Evolutionary conservation across 371 early-diverging fungal genomes (phyloP), one percentile per base, ranked within the genome.

Genomic region (Mortierella sp.): DNA sequence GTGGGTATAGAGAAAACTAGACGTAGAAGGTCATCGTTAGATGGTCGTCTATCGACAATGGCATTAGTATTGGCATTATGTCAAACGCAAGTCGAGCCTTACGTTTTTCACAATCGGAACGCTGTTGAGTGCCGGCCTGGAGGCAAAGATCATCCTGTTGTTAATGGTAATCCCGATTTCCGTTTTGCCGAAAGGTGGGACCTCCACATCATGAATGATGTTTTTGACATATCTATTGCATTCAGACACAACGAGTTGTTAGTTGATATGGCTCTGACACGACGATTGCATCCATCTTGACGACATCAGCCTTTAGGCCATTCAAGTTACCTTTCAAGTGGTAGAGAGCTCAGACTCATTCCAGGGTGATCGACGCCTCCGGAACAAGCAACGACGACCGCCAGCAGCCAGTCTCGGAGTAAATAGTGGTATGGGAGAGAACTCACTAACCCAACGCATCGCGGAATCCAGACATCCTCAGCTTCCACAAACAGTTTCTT

Each of bases 101-200:
- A 94, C 96, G 72, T 96, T 94, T 82, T 95, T 93, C 58, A 96
- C 77, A 10, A 91, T 86, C 8, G 95, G 93, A 1, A 94, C 93
- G 55, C 92, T 88, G 73, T 96, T 96, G 16, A 94, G 87, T 6
- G 96, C 92, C 1, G 96, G 96, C 44, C 95, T 76, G 4, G 94
- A 92, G 52, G 92, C 90, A 71, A 90, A 95, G 29, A 96, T 85
- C n/a, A 89, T 76, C 41, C 89, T 85, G 65, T 89, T 82, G 43
- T 92, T 92, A 72, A 95, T 86, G 0, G 89, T 88, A 47, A 96
- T 87, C 7, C 89, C 91, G 37, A 95, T 89, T 80, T 96, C 96
- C 55, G 92, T 89, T 76, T 92, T 90, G 16, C 96, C 96, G 52
- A 95, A 94, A 16, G 96, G 96, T 29, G 96, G 96, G 34, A 95